Evolutionary conservation across 306 rosid genomes (phyloP), one percentile per base, ranked within the genome.

Genomic region (Vigna unguiculata): DNA sequence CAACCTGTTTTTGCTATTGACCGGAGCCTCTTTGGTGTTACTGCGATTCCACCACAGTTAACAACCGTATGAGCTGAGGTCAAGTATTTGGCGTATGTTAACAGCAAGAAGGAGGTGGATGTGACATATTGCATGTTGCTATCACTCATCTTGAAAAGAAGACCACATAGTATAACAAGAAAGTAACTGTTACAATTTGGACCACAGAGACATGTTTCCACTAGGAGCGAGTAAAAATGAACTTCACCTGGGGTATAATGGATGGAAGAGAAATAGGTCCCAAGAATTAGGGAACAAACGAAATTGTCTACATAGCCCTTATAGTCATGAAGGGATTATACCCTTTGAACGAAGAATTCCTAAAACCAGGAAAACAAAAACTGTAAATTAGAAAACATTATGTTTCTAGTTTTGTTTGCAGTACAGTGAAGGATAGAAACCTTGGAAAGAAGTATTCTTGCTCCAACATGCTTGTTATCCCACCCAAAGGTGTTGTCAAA

Each of bases 391-490:
- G 20, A 59, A 25, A 70, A 28, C 34, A 61, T 9, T 34, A 40
- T 55, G 59, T 10, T 41, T 4, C 72, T 32, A 47, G 34, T 55
- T 16, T 15, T 47, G 58, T 10, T 15, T 36, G 57, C 62, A 25
- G 36, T 3, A 40, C 69, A 71, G 1, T 34, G 20, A 2, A 57
- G 13, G 24, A 22, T 13, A 69, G 13, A 71, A 77, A 94, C 98
- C 98, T 95, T 92, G 49, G 98, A 90, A 58, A 95, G 96, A 70
- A 95, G 97, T 34, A 95, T 90, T 78, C 97, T 89, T 30, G 98
- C 98, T 59, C 98, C 98, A 74, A 86, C 98, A 69, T 95, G 98
- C 80, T 95, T 92, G 88, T 95, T 96, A 85, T 96, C 99, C 99
- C 99, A 96, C 22, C 99, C 99, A 54, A 96, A 96, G 1, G 95